These are phyloP conservation scores for Zymoseptoria brevis DNA, from an alignment of 2,329 filamentous ascomycete species.

Conservation along the genomic window DNA sequence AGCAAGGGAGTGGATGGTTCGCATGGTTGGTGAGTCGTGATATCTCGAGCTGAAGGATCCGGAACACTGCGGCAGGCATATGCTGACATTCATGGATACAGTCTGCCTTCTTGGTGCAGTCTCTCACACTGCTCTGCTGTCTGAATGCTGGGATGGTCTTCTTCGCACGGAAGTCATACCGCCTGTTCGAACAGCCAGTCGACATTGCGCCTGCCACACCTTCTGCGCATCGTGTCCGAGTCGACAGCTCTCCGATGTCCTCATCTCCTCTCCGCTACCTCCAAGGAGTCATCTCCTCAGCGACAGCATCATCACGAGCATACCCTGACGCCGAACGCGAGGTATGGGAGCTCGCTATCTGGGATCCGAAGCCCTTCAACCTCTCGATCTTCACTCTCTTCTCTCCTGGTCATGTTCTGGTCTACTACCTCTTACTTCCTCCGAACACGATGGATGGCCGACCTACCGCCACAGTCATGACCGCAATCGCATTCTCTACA, in stretches of 20 bases:
- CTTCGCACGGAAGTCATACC: conserved; percentile 73
- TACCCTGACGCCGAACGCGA: conserved; percentile 76
- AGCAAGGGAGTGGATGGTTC: conserved; percentile 54
- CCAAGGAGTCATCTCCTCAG: conserved; percentile 55
- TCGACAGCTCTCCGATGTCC: conserved; percentile 71
- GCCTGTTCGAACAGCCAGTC: conserved; percentile 80
- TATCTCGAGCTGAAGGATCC: background rate
- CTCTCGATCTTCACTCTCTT: conserved; percentile 81
- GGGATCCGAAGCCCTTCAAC: conserved; percentile 83
- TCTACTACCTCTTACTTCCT: conserved; percentile 84
- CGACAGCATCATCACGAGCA: conserved; percentile 70
- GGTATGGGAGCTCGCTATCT: conserved; percentile 90
- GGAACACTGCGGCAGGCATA: background rate
- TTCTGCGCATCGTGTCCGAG: conserved; percentile 78
- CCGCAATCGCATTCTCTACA: conserved; percentile 65
- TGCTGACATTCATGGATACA: conserved; percentile 14
- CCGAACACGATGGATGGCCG: conserved; percentile 65
- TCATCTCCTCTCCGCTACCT: conserved; percentile 74
- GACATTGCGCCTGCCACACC: conserved; percentile 69
- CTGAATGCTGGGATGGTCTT: conserved; percentile 77
- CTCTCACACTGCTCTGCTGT: conserved; percentile 58
- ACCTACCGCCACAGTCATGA: conserved; percentile 79
- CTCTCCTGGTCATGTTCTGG: conserved; percentile 83
- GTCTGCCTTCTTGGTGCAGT: conserved; percentile 58
- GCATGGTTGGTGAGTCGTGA: conserved; percentile 56